phyloP scores from a whole-genome alignment of 805 yeast species.

The Yarrowia divulgata region DNA sequence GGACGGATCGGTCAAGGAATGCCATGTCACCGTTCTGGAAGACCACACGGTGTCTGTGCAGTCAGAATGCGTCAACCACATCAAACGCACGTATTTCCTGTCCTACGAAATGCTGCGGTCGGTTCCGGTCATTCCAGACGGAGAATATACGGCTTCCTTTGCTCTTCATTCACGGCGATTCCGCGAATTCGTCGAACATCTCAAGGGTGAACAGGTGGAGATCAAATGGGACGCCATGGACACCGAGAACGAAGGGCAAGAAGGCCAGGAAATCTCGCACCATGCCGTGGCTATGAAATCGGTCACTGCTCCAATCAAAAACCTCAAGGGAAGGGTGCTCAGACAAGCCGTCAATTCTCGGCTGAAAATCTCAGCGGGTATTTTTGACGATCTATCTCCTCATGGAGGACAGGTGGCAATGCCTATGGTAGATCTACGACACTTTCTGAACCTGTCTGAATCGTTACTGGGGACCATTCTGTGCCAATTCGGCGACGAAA shows the following conservation, averaged over 20 bases:
- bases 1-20: constrained; percentile 5
- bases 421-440: constrained; percentile 13
- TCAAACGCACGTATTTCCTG: constrained; percentile 19
- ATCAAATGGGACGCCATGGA: constrained; percentile 20
- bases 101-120: constrained; percentile 7
- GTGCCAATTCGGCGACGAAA: constrained; percentile 32
- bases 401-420: constrained; percentile 21
- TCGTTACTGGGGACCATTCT: constrained; percentile 1
- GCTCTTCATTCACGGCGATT: constrained; percentile 12
- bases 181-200: constrained; percentile 22
- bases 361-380: constrained; percentile 1
- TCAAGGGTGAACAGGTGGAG: constrained; percentile 31
- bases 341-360: constrained; percentile 10
- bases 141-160: constrained; percentile 4
- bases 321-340: background rate
- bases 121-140: constrained; percentile 13
- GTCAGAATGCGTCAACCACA: constrained; percentile 10
- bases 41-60: constrained; percentile 23
- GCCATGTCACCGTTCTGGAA: constrained; percentile 1
- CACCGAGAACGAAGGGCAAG: background rate
- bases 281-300: constrained; percentile 23
- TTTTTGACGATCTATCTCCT: constrained; percentile 3
- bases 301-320: constrained; percentile 22
- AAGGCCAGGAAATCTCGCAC: background rate
- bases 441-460: constrained; percentile 22